These are phyloP conservation scores for Lipomyces spencermartinsiae DNA, from an alignment of 805 yeast genomes.

Conservation along the genomic window DNA sequence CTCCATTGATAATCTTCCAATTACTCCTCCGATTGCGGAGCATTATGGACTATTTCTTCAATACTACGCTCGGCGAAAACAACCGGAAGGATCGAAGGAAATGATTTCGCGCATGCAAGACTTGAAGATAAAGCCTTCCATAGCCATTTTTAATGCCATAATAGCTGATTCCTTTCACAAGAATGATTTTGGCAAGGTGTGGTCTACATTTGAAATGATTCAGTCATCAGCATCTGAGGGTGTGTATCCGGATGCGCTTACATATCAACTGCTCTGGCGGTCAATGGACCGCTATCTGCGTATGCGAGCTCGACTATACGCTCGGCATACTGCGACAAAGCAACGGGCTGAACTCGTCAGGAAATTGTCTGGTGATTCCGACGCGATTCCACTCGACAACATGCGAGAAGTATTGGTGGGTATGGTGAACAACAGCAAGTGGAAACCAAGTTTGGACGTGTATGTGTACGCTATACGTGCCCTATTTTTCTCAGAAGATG, in stretches of 20 bases:
- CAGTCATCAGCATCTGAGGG: neutral
- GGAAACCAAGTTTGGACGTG: conserved; percentile 15
- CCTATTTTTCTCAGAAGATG: conserved; percentile 17
- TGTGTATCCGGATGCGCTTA: conserved; percentile 22
- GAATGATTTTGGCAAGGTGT: conserved; percentile 9
- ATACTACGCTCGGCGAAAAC: conserved; percentile 26
- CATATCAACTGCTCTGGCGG: conserved; percentile 28
- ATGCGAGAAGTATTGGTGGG: conserved; percentile 13
- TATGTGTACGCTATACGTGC: conserved; percentile 14
- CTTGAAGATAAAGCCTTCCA: conserved; percentile 19
- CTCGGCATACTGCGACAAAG: neutral
- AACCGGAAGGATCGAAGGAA: conserved; percentile 5
- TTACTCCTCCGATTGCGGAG: conserved; percentile 23
- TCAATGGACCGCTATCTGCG: conserved; percentile 19
- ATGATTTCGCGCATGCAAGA: conserved; percentile 25
- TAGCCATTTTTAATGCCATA: conserved; percentile 20
- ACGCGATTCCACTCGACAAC: neutral
- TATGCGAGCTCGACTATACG: neutral
- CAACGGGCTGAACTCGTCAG: neutral
- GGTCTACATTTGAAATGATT: conserved; percentile 12
- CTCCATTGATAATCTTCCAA: neutral
- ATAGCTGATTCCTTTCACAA: conserved; percentile 23
- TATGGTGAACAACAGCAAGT: conserved; percentile 18
- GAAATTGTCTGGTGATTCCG: neutral
- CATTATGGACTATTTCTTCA: conserved; percentile 32